Evolutionary conservation across 345 rosid species (phyloP), one percentile per base, ranked within the genome.

Genomic region (Citrus maxima): DNA sequence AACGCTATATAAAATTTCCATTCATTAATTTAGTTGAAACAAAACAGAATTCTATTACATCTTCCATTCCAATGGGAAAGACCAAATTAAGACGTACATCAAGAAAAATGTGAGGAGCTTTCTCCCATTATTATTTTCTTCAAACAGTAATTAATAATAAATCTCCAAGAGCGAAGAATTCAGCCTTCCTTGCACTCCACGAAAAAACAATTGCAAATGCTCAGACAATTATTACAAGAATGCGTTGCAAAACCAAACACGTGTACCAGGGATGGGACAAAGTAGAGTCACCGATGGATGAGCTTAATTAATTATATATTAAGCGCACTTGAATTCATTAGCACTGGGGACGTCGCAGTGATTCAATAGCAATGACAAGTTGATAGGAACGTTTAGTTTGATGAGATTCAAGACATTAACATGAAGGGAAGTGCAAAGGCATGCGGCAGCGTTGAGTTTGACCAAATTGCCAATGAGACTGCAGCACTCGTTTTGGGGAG

Each of bases 361-460:
- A 77, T 88, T 90, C 81, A 92, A 80, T 6, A 92, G 69, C 82
- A 93, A 82, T 76, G 86, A 86, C 75, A 92, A 68, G 16, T 85
- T 80, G 77, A 89, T 71, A 0, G 95, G 90, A 62, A 89, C 75
- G 24, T 87, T 79, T 6, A 88, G 86, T 77, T 88, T 65, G 38
- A 69, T 21, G 4, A 81, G 27, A 18, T 80, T 73, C 70, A 81
- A 72, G 46, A 81, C 51, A 59, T 72, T 77, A 27, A 77, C 70
- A n/a, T 77, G 73, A 64, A 81, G 71, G 61, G 80, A 80, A 51
- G 84, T 77, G 78, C 84, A 81, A 81, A 81, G 84, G 77, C 84
- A 81, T 42, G 61, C 84, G 0, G 78, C 84, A 21, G 80, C 84
- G 56, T 81, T 77, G 24, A 81, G 74, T 10, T 81, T 77, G 24